Conservation (phyloP, 192 early-diverging fungal genomes). For the Backusella circina region DNA sequence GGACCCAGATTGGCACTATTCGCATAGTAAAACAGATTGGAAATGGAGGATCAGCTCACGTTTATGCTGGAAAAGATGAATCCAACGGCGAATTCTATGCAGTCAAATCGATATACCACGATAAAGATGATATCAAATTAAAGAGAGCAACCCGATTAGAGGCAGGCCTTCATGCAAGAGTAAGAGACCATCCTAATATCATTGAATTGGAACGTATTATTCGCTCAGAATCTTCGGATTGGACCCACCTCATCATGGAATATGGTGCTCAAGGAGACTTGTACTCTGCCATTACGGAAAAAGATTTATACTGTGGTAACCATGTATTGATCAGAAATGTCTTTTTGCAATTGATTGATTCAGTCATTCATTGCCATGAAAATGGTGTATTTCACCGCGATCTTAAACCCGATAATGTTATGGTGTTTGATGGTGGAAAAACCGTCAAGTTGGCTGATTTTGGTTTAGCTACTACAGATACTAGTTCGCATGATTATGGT, state of each 20-base stretch:
- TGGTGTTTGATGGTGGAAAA: slow-evolving; percentile 54
- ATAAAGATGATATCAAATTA: slow-evolving; percentile 39
- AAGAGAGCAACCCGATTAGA: slow-evolving; percentile 66
- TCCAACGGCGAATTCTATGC: slow-evolving; percentile 56
- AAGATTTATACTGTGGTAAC: slow-evolving; percentile 63
- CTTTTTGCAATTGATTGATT: slow-evolving; percentile 81
- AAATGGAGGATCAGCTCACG: slow-evolving; percentile 71
- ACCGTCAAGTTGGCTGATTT: slow-evolving; percentile 88
- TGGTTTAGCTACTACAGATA: slow-evolving; percentile 84
- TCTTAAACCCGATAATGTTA: slow-evolving; percentile 81
- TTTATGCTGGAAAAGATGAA: slow-evolving; percentile 62
- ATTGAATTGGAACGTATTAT: slow-evolving; percentile 60
- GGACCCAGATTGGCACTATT: slow-evolving; percentile 12
- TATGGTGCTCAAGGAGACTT: slow-evolving; percentile 89
- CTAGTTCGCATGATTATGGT: slow-evolving; percentile 82
- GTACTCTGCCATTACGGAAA: slow-evolving; percentile 89
- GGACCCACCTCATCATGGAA: slow-evolving; percentile 64
- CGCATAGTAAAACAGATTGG: slow-evolving; percentile 40
- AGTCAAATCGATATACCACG: slow-evolving; percentile 70
- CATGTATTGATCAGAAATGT: slow-evolving; percentile 75
- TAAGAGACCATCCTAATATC: slow-evolving; percentile 68
- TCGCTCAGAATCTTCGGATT: slow-evolving; percentile 57
- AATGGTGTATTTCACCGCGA: slow-evolving; percentile 87
- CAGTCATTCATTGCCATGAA: slow-evolving; percentile 69
- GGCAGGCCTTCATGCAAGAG: slow-evolving; percentile 59